Evolutionary conservation across 2,329 filamentous ascomycete species (phyloP), one percentile per base, ranked within the genome.

Genomic region (Fusarium nisikadoi): DNA sequence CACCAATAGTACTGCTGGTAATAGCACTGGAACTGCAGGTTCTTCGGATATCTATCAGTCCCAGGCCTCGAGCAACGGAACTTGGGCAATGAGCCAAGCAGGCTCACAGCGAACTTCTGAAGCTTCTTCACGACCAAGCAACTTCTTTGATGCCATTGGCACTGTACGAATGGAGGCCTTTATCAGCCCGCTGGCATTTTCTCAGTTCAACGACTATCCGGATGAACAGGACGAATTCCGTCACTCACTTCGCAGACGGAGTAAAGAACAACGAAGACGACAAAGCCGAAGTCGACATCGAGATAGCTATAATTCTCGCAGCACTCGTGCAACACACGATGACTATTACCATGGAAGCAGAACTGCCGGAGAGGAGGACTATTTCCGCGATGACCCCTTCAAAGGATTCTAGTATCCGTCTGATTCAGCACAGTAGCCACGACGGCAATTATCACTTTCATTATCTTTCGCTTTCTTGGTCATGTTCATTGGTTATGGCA

Each of bases 131-230:
- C 80, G 82, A 10, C 82, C 84, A 2, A 83, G 83, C 63, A 90
- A 90, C 80, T 95, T 96, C 83, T 96, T 96, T 78, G 94, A 97
- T 75, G 93, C 93, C 3, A 92, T 97, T 64, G 94, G 95, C 3
- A 98, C 95, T 4, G 90, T 98, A 50, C 90, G 96, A 33, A 98
- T 99, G 95, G 95, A 98, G 81, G 96, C 96, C 0, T 99, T 98
- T 80, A 97, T 99, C 74, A 90, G 86, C 75, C 90, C 90, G 1
- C 80, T 91, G 16, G 84, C 87, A 3, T 84, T 86, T 68, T 83
- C 83, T 5, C 82, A 83, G 33, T 83, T 86, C 57, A 82, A 83
- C 17, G 85, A 87, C 17, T 80, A 83, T 45, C 82, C 84, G 0
- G 83, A 86, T 59, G 87, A 88, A 70, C 80, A 83, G 27, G 86